phyloP scores from a whole-genome alignment of 768 basidiomycete species.

The Cyclocybe cylindracea region DNA sequence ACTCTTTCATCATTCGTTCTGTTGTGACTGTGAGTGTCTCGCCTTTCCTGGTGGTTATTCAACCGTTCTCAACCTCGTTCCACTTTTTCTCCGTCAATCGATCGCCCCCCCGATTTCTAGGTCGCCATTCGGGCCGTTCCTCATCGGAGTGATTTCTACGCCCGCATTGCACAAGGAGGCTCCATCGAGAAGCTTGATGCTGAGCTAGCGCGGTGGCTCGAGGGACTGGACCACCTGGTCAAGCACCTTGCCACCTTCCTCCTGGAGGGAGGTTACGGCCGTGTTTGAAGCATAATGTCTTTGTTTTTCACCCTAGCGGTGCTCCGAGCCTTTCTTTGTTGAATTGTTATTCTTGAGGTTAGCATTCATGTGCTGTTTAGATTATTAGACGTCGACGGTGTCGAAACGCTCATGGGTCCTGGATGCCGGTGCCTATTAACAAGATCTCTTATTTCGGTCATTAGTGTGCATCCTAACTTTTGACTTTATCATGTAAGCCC shows the following conservation, averaged over 20 bases:
- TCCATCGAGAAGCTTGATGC: conserved; percentile 53
- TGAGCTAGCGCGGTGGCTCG: conserved; percentile 62
- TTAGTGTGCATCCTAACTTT: no score
- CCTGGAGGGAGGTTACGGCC: conserved; percentile 28
- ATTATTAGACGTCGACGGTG: no score
- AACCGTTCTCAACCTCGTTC: conserved; percentile 2
- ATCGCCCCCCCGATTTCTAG: conserved; percentile 24
- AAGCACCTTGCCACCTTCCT: conserved; percentile 52
- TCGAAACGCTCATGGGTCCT: no score
- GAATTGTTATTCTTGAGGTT: no score
- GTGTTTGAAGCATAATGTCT: conserved; percentile 11
- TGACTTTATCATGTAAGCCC: no score
- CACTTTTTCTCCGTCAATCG: background rate
- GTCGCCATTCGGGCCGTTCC: conserved; percentile 64
- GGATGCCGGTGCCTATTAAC: no score
- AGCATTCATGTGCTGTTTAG: no score
- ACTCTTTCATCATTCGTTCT: conserved; percentile 66
- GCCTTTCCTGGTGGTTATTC: background rate
- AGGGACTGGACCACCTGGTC: conserved; percentile 54
- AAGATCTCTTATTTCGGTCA: no score
- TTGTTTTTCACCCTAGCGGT: no score
- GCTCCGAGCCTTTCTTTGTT: no score
- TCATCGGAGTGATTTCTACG: conserved; percentile 61
- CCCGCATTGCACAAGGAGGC: conserved; percentile 59
- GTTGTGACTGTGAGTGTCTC: conserved; percentile 53